Conservation (phyloP, 768 basidiomycete genomes). For the Tulasnella sp. region DNA sequence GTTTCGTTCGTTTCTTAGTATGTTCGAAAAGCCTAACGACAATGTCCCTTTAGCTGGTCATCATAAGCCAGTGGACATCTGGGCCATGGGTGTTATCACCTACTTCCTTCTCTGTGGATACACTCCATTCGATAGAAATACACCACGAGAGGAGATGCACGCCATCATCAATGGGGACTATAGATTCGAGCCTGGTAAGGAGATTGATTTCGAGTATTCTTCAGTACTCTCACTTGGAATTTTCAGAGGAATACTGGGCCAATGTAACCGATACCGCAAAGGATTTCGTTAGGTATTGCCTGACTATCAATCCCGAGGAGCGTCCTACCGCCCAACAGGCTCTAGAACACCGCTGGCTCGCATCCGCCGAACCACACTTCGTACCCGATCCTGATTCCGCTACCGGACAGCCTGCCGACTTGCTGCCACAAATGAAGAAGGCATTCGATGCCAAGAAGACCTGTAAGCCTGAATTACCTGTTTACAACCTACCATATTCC, state of each 20-base stretch:
- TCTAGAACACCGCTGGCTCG: slow-evolving; percentile 71
- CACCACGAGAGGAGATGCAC: slow-evolving; percentile 79
- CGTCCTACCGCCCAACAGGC: slow-evolving; percentile 71
- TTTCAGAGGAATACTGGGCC: slow-evolving; percentile 61
- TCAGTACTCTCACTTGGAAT: background rate
- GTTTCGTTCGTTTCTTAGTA: background rate
- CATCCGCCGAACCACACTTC: slow-evolving; percentile 52
- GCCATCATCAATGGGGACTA: slow-evolving; percentile 91
- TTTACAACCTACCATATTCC: background rate
- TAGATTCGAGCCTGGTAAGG: slow-evolving; percentile 66
- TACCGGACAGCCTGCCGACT: slow-evolving; percentile 52
- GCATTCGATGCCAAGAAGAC: slow-evolving; percentile 79
- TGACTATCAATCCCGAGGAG: slow-evolving; percentile 67
- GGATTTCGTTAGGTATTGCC: slow-evolving; percentile 66
- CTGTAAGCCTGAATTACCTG: slow-evolving; percentile 38
- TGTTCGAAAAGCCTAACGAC: background rate
- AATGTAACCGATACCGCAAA: slow-evolving; percentile 74
- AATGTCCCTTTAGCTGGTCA: slow-evolving; percentile 51
- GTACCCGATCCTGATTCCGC: slow-evolving; percentile 47
- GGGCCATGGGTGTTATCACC: slow-evolving; percentile 98
- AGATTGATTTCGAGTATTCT: slow-evolving; percentile 4
- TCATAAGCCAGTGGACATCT: slow-evolving; percentile 85
- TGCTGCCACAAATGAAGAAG: slow-evolving; percentile 81
- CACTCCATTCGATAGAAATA: slow-evolving; percentile 94
- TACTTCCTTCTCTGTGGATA: slow-evolving; percentile 91